Percentiles rank a stretch among this genome's conserved stretches.
These are phyloP conservation scores for Bruguiera sexangula DNA, from an alignment of 345 rosid species.

Conservation along the genomic window DNA sequence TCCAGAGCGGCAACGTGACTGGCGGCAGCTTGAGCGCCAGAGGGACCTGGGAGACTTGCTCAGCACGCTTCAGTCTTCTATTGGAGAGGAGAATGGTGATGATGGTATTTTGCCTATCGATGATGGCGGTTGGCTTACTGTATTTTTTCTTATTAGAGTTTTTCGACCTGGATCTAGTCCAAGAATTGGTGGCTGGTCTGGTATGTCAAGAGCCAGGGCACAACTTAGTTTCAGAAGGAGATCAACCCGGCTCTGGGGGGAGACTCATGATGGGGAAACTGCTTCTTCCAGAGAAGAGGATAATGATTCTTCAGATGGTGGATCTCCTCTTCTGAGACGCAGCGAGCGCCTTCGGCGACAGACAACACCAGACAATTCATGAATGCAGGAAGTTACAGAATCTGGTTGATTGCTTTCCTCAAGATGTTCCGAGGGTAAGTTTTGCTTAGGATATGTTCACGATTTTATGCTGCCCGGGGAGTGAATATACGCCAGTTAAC, in stretches of 20 bases:
- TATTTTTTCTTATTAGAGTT: slow-evolving; percentile 77
- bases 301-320: slow-evolving; percentile 55
- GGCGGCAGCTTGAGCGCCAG: slow-evolving; percentile 96
- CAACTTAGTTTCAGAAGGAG: slow-evolving; percentile 62
- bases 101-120: slow-evolving; percentile 49
- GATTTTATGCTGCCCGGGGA: not conserved
- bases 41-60: slow-evolving; percentile 93
- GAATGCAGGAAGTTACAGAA: slow-evolving; percentile 12
- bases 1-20: slow-evolving; percentile 83
- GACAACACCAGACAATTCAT: slow-evolving; percentile 50
- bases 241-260: slow-evolving; percentile 76
- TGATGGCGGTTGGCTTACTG: slow-evolving; percentile 81
- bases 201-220: slow-evolving; percentile 65
- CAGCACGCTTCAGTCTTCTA: slow-evolving; percentile 82
- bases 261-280: slow-evolving; percentile 65
- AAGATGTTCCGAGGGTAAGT: slow-evolving; percentile 27
- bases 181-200: slow-evolving; percentile 80
- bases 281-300: slow-evolving; percentile 71
- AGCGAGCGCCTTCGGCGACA: slow-evolving; percentile 34
- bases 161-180: slow-evolving; percentile 69
- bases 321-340: slow-evolving; percentile 43
- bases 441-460: too few relatives aligned
- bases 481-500: not conserved
- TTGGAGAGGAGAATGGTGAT: slow-evolving; percentile 73
- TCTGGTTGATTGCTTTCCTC: slow-evolving; percentile 10